Base-by-base conservation (phyloP, 1,284 basidiomycete species). In the Ustilago bromivora region DNA sequence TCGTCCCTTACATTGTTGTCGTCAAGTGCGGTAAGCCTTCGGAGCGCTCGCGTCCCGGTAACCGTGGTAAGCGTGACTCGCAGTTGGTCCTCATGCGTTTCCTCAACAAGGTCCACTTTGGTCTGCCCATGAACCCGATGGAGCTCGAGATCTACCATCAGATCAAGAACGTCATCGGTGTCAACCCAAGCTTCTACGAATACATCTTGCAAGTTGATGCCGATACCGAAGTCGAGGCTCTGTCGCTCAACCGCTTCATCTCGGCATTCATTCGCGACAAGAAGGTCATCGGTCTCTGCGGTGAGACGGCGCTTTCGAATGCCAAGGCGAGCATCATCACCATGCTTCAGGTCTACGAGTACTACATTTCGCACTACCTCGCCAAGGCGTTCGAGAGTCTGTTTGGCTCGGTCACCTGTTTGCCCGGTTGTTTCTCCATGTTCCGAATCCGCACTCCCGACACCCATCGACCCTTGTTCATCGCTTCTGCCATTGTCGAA, bases 131-230 rank as follows among this genome's bases (percentile, higher is more conserved):
- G 97, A 95, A 92, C 84, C 97, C 96, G 0, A 88, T 97, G 73
- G 96, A 99, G 87, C 89, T 99, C 59, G 96, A 99, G 88, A 94
- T 99, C 87, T 98, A 96, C 86, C 97, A 99, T 86, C 96, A 99
- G 87, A 96, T 99, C 90, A 94, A 97, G 90, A 98, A 99, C 85
- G 95, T 99, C 62, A 98, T 99, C 81, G 96, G 96, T 87, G 94
- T 99, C 82, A 96, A 99, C 87, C 96, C 96, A 10, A 92, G 94
- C 0, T 98, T 98, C 88, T 99, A 98, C 88, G 96, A 98, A 87
- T 98, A 98, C 86, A 86, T 97, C 74, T 93, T 99, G 89, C 96
- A 93, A 88, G 92, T 99, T 55, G 96, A 99, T 88, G 96, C 96
- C 74, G 96, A 99, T 90, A 99, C 97, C 0, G 78, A 81, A 28